These are phyloP conservation scores for Coriolopsis trogii DNA, from an alignment of 1,284 basidiomycete genomes.

Conservation along the genomic window DNA sequence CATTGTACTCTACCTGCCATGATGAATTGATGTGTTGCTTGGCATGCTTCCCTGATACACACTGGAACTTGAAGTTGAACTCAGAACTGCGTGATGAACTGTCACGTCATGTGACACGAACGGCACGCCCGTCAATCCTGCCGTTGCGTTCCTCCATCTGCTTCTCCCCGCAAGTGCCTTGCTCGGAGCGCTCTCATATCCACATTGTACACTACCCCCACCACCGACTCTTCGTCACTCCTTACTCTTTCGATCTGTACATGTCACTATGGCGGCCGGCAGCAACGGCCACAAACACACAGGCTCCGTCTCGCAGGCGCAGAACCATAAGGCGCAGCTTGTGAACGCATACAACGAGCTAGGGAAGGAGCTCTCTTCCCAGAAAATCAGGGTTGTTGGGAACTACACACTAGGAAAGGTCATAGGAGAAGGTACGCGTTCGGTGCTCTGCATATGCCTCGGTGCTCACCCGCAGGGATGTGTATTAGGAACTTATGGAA, in stretches of 20 bases:
- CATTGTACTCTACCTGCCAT: no score
- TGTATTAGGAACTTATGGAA: slow-evolving; percentile 93
- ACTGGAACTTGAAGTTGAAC: no score
- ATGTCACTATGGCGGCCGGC: slow-evolving; percentile 45
- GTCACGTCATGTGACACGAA: background rate
- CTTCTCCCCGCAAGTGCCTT: slow-evolving; percentile 5
- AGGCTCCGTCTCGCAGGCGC: slow-evolving; percentile 55
- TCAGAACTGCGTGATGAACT: no score
- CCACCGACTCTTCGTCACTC: slow-evolving; percentile 40
- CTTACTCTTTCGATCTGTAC: slow-evolving; percentile 35
- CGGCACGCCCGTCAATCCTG: no score
- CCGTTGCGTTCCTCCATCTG: background rate
- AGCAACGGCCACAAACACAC: slow-evolving; percentile 62
- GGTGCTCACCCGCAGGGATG: slow-evolving; percentile 1
- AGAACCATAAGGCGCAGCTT: slow-evolving; percentile 86
- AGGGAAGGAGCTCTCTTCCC: slow-evolving; percentile 90
- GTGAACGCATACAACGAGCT: slow-evolving; percentile 96
- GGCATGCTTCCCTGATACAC: no score
- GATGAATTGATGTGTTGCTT: no score
- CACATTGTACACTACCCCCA: slow-evolving; percentile 20
- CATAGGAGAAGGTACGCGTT: slow-evolving; percentile 88
- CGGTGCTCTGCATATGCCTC: background rate
- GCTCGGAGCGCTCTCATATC: slow-evolving; percentile 3
- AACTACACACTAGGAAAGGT: slow-evolving; percentile 95
- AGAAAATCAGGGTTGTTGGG: slow-evolving; percentile 89